Conservation (phyloP, 2,329 filamentous ascomycete species). For the Diplodia scrobiculata region DNA sequence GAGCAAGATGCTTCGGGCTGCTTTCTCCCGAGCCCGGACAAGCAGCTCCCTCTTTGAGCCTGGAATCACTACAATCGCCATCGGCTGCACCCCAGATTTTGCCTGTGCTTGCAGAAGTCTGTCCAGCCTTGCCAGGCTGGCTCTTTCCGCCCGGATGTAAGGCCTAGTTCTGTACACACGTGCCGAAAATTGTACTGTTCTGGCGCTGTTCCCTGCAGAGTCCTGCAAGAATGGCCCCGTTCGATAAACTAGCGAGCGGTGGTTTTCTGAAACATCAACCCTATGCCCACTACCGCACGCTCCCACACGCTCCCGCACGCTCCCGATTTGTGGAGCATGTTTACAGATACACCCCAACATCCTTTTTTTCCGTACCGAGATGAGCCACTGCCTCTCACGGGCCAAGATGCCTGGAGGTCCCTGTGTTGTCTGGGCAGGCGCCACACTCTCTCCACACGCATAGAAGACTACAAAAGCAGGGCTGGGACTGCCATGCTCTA, state of each 20-base stretch:
- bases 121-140: neutral
- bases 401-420: conserved; percentile 1
- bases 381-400: conserved; percentile 20
- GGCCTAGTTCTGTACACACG: neutral
- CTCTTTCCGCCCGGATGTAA: conserved; percentile 9
- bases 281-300: neutral
- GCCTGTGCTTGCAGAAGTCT: neutral
- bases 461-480: conserved; percentile 22
- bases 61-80: neutral
- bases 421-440: neutral
- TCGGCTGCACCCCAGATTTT: conserved; percentile 18
- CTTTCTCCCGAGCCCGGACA: neutral
- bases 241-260: conserved; percentile 19
- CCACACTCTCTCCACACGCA: neutral
- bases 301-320: conserved; percentile 15
- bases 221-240: neutral
- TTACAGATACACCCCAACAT: conserved; percentile 6
- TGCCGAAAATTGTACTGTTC: conserved; percentile 1
- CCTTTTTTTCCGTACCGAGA: conserved; percentile 26
- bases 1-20: neutral
- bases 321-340: conserved; percentile 12
- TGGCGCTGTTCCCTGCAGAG: neutral
- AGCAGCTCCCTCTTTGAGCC: conserved; percentile 8
- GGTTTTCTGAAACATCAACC: conserved; percentile 21
- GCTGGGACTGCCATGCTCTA: neutral